Conservation (phyloP, 306 rosid species). For the Styphnolobium japonicum region DNA sequence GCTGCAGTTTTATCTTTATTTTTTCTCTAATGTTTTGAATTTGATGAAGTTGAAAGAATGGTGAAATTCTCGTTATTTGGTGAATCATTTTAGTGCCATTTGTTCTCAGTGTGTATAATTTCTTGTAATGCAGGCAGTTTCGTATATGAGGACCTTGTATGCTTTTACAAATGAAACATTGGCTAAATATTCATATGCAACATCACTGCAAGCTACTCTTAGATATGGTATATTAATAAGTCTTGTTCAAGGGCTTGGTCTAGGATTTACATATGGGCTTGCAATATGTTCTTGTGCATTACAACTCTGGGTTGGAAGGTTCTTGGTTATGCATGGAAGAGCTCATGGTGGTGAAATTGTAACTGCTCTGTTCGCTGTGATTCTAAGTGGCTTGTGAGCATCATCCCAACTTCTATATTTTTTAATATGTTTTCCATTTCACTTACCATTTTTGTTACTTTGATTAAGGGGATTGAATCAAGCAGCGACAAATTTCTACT, state of each 20-base stretch:
- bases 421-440: not conserved
- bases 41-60: constrained; percentile 11
- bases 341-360: constrained; percentile 98
- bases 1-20: not conserved
- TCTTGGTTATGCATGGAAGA: constrained; percentile 50
- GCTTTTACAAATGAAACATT: constrained; percentile 96
- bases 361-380: constrained; percentile 92
- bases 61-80: constrained; percentile 17
- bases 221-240: constrained; percentile 98
- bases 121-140: constrained; percentile 81
- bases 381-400: constrained; percentile 98
- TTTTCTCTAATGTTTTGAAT: constrained; percentile 15
- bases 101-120: constrained; percentile 29
- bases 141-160: constrained; percentile 82
- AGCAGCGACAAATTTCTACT: constrained; percentile 98
- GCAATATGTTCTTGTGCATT: constrained; percentile 99
- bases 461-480: constrained; percentile 90
- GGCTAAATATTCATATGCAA: constrained; percentile 97
- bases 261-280: constrained; percentile 98
- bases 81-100: constrained; percentile 2
- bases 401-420: not conserved
- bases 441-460: constrained; percentile 22
- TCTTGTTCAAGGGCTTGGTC: constrained; percentile 99
- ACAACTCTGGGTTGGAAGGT: constrained; percentile 98
- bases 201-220: constrained; percentile 97